Evolutionary conservation across 2,329 filamentous ascomycete species (phyloP), one percentile per base, ranked within the genome.

Genomic region (Fonsecaea erecta): DNA sequence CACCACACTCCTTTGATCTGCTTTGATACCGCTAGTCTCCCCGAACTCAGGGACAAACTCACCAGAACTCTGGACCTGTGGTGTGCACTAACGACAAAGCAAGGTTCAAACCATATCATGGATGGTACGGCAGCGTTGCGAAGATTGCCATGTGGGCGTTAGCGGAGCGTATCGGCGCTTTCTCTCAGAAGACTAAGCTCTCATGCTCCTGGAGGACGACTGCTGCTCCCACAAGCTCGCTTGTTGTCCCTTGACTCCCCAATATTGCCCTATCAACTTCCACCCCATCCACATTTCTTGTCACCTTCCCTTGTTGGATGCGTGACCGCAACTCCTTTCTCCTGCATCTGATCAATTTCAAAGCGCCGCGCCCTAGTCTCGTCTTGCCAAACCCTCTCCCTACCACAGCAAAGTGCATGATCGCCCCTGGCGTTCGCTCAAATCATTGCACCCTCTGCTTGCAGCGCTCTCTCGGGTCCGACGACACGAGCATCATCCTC

Each of bases 271-370:
- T 28, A 37, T 24, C 43, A 18, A 43, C 9, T 48, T 18, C 43
- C 21, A 40, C 40, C 28, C 11, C 37, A 21, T 46, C 37, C 40
- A 30, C 37, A 58, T 21, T 37, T 30, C 1, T 16, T 58, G 35
- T 58, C 37, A 58, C 55, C 55, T 58, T 58, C 55, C 55, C 12
- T 58, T 58, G 55, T 21, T 48, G 55, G 37, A 28, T 28, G 24
- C 28, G 12, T 21, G 18, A 35, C 37, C 55, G 55, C 18, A 12
- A 30, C 37, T 58, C 55, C 55, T 48, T 46, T n/a, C 55, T 58
- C 55, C 55, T 58, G 55, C 26, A 11, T 58, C 37, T 30, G 55
- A 2, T 2, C 8, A 18, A 2, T 3, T 48, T 48, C 8, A 24
- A 1, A 24, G 21, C 7, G 18, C 18, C 24, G 18, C 16, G 43